Percentiles rank a stretch among this genome's conserved stretches.
Evolutionary conservation across 2,329 filamentous ascomycete species (phyloP).

Genomic region (Ophiostoma pallidulum): DNA sequence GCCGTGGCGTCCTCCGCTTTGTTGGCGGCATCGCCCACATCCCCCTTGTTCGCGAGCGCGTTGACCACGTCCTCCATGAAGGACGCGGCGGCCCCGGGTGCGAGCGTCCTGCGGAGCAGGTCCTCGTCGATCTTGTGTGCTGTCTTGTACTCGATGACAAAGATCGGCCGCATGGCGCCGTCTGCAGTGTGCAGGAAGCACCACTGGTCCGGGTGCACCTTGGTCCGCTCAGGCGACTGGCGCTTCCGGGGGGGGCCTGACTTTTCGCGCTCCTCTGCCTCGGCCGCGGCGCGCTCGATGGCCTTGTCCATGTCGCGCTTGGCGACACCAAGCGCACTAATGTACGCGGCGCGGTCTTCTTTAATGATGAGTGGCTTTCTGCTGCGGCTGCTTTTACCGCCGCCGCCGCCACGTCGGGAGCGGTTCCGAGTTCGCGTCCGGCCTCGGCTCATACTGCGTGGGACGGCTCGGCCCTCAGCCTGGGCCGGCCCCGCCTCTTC

Average conservation of each 20-base stretch:
- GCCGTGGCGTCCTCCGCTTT: neutral
- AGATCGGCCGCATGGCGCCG: slow-evolving; percentile 17
- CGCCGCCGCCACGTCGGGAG: too few relatives aligned
- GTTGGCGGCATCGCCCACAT: too few relatives aligned
- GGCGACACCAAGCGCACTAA: slow-evolving; percentile 1
- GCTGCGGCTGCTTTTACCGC: neutral
- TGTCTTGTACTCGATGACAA: slow-evolving; percentile 12
- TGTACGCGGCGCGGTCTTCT: slow-evolving; percentile 1
- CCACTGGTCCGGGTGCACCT: slow-evolving; percentile 8
- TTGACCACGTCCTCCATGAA: slow-evolving; percentile 6
- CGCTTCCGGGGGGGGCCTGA: neutral
- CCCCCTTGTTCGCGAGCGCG: neutral
- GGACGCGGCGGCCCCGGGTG: neutral
- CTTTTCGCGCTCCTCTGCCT: neutral
- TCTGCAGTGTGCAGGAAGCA: slow-evolving; percentile 6
- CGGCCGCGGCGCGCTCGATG: neutral
- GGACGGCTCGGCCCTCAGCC: too few relatives aligned
- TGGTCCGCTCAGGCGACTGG: neutral
- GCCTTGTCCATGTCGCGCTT: slow-evolving; percentile 8
- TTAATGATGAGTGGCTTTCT: neutral
- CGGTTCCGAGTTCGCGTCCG: neutral
- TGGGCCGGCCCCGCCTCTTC: too few relatives aligned
- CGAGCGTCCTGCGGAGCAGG: neutral
- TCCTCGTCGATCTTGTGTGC: slow-evolving; percentile 9
- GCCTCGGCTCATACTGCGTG: too few relatives aligned